Evolutionary conservation across 306 rosid species (phyloP).

Genomic region (Quercus robur): DNA sequence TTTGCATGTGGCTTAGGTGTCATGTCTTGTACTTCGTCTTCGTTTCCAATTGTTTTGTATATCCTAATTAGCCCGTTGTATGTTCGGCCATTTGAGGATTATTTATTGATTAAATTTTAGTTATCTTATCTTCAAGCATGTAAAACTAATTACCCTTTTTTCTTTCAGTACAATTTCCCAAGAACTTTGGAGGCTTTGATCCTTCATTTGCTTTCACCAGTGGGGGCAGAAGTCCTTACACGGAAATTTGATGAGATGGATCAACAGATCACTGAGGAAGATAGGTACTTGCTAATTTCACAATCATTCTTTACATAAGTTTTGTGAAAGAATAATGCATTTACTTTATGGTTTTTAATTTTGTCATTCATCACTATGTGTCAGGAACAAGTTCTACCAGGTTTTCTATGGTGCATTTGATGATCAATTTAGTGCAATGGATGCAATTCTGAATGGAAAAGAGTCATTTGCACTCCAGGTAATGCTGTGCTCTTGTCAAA

Average conservation of each 20-base stretch:
- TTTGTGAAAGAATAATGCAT: slow-evolving; percentile 25
- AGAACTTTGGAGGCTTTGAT: slow-evolving; percentile 93
- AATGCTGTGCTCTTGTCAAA: slow-evolving; percentile 34
- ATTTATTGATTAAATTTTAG: slow-evolving; percentile 5
- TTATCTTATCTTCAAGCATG: slow-evolving; percentile 17
- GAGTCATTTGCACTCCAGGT: slow-evolving; percentile 82
- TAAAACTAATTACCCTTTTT: slow-evolving; percentile 16
- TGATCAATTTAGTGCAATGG: slow-evolving; percentile 83
- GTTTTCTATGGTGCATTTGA: slow-evolving; percentile 82
- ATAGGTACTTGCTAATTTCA: slow-evolving; percentile 52
- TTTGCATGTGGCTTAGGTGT: neutral
- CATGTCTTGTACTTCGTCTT: slow-evolving; percentile 13
- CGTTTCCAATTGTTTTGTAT: slow-evolving; percentile 5
- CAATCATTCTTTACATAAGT: slow-evolving; percentile 8
- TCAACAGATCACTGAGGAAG: slow-evolving; percentile 54
- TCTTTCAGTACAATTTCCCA: slow-evolving; percentile 69
- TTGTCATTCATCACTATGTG: slow-evolving; percentile 13
- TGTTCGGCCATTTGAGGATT: slow-evolving; percentile 10
- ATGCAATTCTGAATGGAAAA: slow-evolving; percentile 78
- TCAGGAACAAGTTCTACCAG: slow-evolving; percentile 68
- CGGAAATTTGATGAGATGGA: slow-evolving; percentile 91
- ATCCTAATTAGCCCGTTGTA: slow-evolving; percentile 2
- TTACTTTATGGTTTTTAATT: slow-evolving; percentile 11
- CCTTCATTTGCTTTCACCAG: slow-evolving; percentile 80
- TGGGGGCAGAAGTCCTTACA: slow-evolving; percentile 87